Base-by-base conservation (phyloP, 371 early-diverging fungal genomes). In the Actinomortierella ambigua region DNA sequence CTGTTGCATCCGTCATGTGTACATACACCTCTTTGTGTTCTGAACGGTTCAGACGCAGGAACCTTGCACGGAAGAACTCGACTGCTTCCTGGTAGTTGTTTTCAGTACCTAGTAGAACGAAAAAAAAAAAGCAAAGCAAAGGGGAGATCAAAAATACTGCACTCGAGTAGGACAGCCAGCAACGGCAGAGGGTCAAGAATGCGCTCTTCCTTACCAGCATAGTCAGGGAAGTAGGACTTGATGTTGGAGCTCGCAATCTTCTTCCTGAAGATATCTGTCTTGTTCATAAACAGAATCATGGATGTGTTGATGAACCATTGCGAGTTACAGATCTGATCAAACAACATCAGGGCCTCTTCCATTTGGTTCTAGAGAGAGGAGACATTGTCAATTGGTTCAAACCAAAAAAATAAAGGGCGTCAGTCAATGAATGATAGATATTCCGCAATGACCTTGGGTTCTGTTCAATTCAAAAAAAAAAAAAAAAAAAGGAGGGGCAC, bases 281-380 rank as follows among this genome's bases (percentile, higher is more conserved):
- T 98, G 88, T 98, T 98, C 59, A 98, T 75, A 77, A 98, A 95
- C 49, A 98, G 82, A 62, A 98, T 96, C 78, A 97, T 93, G 17
- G 94, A 92, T 2, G 96, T 96, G 51, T 92, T 85, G 43, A 83
- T 82, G 77, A 98, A 96, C 96, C 97, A 96, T 69, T 89, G 85
- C 14, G 92, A 91, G 77, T 98, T 98, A 81, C 95, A 95, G 63
- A 96, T 94, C 26, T 94, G 93, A 79, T 96, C 95, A 71, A 96
- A 98, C 41, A 98, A 81, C 69, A 94, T 94, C 58, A 97, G 79
- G 3, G 96, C 94, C 68, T 98, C 98, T 47, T 95, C 92, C 95
- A 97, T 96, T 76, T 93, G 79, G 53, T 79, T 70, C 63, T 79
- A 23, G 13, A 46, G 44, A 18, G 24, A 29, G 39, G 15, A 40